Conservation (phyloP, 306 rosid genomes). For the Trifolium subterraneum region DNA sequence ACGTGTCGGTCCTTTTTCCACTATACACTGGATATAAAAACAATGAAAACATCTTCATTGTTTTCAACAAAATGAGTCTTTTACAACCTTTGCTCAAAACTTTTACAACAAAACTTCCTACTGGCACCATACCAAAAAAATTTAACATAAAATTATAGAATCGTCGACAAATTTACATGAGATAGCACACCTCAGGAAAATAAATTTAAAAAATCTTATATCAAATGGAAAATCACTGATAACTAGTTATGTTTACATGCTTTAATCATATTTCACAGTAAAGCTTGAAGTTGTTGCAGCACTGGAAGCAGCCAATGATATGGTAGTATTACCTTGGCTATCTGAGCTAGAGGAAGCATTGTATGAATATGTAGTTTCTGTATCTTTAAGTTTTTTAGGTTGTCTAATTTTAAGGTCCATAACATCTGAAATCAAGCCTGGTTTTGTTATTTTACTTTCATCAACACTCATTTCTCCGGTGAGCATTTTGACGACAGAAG, state of each 20-base stretch:
- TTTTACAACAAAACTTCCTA: conserved; percentile 29
- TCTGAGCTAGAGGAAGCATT: conserved; percentile 56
- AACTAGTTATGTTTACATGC: conserved; percentile 33
- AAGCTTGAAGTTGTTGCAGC: conserved; percentile 49
- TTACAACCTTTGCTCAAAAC: no score
- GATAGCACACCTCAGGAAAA: conserved; percentile 39
- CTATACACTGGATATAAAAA: no score
- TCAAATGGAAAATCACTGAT: conserved; percentile 1
- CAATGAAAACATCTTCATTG: no score
- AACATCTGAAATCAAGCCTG: conserved; percentile 83
- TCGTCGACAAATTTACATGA: conserved; percentile 45
- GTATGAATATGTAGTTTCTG: conserved; percentile 43
- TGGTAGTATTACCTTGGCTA: conserved; percentile 44
- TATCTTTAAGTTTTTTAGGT: conserved; percentile 30
- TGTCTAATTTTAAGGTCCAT: conserved; percentile 76
- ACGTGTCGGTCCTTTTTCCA: no score
- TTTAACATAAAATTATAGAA: background rate
- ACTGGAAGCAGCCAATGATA: conserved; percentile 55
- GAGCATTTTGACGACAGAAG: conserved; percentile 85
- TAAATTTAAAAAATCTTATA: conserved; percentile 32
- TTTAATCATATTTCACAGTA: conserved; percentile 48
- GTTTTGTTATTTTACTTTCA: conserved; percentile 64
- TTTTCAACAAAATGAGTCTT: no score
- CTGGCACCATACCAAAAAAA: background rate
- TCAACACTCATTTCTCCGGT: conserved; percentile 54